Conservation (phyloP, 345 rosid genomes). For the Gossypioides kirkii region DNA sequence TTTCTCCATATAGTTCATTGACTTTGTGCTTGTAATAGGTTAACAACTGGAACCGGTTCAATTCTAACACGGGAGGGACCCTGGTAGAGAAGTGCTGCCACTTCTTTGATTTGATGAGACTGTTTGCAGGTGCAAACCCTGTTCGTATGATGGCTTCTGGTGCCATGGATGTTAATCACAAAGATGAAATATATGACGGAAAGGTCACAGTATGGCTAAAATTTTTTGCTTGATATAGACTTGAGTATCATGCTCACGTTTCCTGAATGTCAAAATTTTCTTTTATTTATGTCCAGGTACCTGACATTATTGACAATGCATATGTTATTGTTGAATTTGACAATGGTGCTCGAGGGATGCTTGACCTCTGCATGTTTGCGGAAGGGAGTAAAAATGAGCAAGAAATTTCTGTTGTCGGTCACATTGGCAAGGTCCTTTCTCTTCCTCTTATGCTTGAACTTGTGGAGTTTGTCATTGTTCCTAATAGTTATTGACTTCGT, state of each 20-base stretch:
- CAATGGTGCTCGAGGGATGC: constrained; percentile 87
- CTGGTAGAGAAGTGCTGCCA: constrained; percentile 98
- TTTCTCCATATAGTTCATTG: constrained; percentile 10
- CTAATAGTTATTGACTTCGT: background rate
- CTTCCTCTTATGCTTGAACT: background rate
- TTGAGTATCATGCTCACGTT: background rate
- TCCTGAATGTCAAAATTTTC: background rate
- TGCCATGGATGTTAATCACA: constrained; percentile 84
- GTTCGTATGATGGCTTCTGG: constrained; percentile 93
- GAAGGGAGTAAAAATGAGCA: constrained; percentile 97
- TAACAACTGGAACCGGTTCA: constrained; percentile 90
- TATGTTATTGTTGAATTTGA: constrained; percentile 84
- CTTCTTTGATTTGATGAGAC: constrained; percentile 92
- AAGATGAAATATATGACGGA: constrained; percentile 84
- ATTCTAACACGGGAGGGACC: constrained; percentile 82
- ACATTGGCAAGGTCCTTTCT: constrained; percentile 61
- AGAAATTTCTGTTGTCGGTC: constrained; percentile 79
- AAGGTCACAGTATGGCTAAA: constrained; percentile 36
- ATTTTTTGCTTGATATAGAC: background rate
- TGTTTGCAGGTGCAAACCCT: constrained; percentile 82
- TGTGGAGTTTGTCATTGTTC: background rate
- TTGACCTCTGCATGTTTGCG: constrained; percentile 97
- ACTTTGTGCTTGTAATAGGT: constrained; percentile 42
- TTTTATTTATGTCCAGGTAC: constrained; percentile 43
- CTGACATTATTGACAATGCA: constrained; percentile 87